Percentiles rank a stretch among this genome's conserved stretches.
Evolutionary conservation across 1,139 yeast species (phyloP).

Genomic region (Pichia inconspicua): DNA sequence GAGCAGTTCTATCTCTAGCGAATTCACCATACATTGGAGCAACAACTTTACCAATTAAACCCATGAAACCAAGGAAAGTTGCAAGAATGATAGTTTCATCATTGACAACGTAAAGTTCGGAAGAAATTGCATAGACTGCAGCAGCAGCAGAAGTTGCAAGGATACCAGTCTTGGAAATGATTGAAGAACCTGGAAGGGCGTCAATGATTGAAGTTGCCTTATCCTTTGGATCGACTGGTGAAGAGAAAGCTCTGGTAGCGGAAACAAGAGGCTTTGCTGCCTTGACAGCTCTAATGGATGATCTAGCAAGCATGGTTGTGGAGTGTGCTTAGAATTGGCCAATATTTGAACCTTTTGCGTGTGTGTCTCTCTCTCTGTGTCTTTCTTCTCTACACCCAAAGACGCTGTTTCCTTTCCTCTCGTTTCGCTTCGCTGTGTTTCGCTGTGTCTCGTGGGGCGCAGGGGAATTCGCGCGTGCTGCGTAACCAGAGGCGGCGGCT

Average conservation of each 20-base stretch:
- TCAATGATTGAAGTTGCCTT: constrained; percentile 87
- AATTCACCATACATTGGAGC: constrained; percentile 94
- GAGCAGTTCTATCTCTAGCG: constrained; percentile 86
- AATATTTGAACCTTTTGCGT: too few relatives aligned
- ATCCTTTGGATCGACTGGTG: constrained; percentile 73
- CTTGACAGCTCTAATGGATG: constrained; percentile 13
- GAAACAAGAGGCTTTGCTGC: constrained; percentile 24
- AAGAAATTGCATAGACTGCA: constrained; percentile 85
- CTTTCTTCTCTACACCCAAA: background rate
- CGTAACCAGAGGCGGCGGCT: background rate
- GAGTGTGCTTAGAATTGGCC: background rate
- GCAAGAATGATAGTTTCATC: constrained; percentile 85
- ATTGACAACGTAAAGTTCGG: constrained; percentile 85
- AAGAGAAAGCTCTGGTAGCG: constrained; percentile 59
- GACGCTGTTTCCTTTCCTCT: too few relatives aligned
- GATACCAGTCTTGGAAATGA: constrained; percentile 87
- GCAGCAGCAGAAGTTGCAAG: constrained; percentile 95
- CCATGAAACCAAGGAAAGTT: constrained; percentile 72
- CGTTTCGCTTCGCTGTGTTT: too few relatives aligned
- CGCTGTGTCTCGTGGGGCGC: background rate
- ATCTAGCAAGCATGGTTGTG: constrained; percentile 17
- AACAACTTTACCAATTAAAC: constrained; percentile 73
- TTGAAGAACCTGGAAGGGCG: constrained; percentile 87
- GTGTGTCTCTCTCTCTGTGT: too few relatives aligned
- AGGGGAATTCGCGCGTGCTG: background rate